A percentile compares a stretch with the other conserved stretches of the same genome.
phyloP scores from a whole-genome alignment of 164 flowering plant genomes.

The Hamamelis virginiana region DNA sequence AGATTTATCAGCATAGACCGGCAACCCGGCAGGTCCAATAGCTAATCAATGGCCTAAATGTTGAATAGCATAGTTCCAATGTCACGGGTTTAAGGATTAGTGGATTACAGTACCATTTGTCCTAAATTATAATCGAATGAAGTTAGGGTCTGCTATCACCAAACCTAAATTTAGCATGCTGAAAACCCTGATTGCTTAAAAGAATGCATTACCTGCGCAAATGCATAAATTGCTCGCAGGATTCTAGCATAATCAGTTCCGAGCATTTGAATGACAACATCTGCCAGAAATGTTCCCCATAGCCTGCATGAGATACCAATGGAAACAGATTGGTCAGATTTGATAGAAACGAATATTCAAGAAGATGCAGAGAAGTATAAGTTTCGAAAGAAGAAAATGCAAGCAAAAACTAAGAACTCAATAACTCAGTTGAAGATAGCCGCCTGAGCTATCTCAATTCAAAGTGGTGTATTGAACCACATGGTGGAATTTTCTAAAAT shows the following conservation, averaged over 20 bases:
- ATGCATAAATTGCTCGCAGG: constrained; percentile 82
- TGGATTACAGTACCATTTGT: not conserved
- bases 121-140: not conserved
- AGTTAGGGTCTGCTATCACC: not conserved
- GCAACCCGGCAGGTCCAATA: not conserved
- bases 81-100: not conserved
- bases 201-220: constrained; percentile 70
- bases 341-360: too few relatives aligned
- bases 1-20: not conserved
- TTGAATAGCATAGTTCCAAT: not conserved
- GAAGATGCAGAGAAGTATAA: too few relatives aligned
- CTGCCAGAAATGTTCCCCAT: constrained; percentile 95
- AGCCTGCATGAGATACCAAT: constrained; percentile 46
- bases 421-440: not conserved
- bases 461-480: not conserved
- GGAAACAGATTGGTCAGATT: not conserved
- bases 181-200: too few relatives aligned
- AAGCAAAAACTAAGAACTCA: too few relatives aligned
- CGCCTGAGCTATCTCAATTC: not conserved
- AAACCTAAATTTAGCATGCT: too few relatives aligned
- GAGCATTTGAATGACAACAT: constrained; percentile 91
- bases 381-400: too few relatives aligned
- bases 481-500: not conserved
- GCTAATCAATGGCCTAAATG: not conserved
- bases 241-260: constrained; percentile 98